These are phyloP conservation scores for Hypoxylon sp. DNA, from an alignment of 2,329 filamentous ascomycete species.

Conservation along the genomic window DNA sequence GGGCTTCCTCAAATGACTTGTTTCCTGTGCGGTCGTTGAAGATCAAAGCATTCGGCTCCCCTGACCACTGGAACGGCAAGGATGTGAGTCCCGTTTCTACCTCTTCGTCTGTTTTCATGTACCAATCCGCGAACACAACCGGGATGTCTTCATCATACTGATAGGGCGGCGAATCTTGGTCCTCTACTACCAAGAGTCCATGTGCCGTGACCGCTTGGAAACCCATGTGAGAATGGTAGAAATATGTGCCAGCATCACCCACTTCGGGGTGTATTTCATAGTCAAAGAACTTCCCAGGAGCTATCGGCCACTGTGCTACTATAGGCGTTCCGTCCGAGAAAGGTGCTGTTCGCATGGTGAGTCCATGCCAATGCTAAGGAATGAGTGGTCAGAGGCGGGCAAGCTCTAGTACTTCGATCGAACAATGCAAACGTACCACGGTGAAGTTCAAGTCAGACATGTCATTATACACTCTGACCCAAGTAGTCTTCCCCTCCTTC, in stretches of 20 bases:
- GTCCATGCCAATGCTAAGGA: constrained; percentile 74
- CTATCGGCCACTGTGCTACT: constrained; percentile 75
- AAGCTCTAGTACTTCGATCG: neutral
- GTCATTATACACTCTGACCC: constrained; percentile 71
- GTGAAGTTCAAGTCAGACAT: constrained; percentile 65
- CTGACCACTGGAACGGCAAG: constrained; percentile 67
- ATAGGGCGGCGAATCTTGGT: constrained; percentile 62
- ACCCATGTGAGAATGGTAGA: constrained; percentile 76
- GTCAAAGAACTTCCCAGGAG: constrained; percentile 72
- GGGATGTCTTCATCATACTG: constrained; percentile 72
- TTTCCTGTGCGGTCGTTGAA: constrained; percentile 68
- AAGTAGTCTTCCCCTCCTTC: constrained; percentile 62
- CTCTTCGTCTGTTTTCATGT: constrained; percentile 63
- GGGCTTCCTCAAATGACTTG: constrained; percentile 52
- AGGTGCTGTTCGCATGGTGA: constrained; percentile 68
- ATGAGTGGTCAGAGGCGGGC: constrained; percentile 25
- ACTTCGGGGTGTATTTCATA: constrained; percentile 69
- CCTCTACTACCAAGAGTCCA: constrained; percentile 71
- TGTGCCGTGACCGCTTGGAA: constrained; percentile 70
- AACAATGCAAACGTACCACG: constrained; percentile 57
- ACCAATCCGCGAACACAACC: constrained; percentile 69
- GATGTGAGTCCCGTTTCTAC: constrained; percentile 64
- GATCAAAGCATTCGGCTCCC: constrained; percentile 68
- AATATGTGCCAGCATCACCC: constrained; percentile 72
- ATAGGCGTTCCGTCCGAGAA: constrained; percentile 74